These are phyloP conservation scores for Streptanthus diversifolius DNA, from an alignment of 345 rosid genomes.

Conservation along the genomic window DNA sequence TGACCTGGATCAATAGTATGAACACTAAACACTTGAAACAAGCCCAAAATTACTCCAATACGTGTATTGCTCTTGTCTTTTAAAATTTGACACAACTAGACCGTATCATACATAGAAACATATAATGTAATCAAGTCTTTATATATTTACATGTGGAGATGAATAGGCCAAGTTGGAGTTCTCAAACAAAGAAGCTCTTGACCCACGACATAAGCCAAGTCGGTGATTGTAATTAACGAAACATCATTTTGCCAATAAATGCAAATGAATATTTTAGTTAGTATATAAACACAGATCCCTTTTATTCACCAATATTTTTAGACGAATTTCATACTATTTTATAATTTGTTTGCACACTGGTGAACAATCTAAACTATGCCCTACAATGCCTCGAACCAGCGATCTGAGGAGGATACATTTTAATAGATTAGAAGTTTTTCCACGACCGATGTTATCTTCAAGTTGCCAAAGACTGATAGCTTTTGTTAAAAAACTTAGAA, in stretches of 20 bases:
- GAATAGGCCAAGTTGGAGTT: conserved; percentile 30
- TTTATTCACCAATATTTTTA: neutral
- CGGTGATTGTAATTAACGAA: conserved; percentile 28
- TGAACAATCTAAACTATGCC: conserved; percentile 3
- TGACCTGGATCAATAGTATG: neutral
- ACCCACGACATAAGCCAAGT: conserved; percentile 29
- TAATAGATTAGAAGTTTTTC: neutral
- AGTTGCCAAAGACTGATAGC: conserved; percentile 3
- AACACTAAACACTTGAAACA: neutral
- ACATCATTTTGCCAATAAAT: conserved; percentile 3
- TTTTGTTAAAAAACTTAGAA: conserved; percentile 14
- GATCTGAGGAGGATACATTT: neutral
- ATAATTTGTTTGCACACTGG: neutral
- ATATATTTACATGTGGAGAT: conserved; percentile 14
- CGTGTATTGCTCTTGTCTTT: neutral
- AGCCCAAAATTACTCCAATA: neutral
- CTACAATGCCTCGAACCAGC: neutral
- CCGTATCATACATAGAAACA: neutral
- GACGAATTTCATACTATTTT: neutral
- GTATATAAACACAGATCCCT: neutral
- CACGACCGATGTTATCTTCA: neutral
- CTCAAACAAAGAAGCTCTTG: conserved; percentile 13
- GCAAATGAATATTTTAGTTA: neutral
- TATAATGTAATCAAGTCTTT: neutral
- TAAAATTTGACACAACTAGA: neutral